A percentile compares a stretch with the other conserved stretches of the same genome.
Conservation (phyloP, 2,329 filamentous ascomycete species). For the Cordyceps militaris region DNA sequence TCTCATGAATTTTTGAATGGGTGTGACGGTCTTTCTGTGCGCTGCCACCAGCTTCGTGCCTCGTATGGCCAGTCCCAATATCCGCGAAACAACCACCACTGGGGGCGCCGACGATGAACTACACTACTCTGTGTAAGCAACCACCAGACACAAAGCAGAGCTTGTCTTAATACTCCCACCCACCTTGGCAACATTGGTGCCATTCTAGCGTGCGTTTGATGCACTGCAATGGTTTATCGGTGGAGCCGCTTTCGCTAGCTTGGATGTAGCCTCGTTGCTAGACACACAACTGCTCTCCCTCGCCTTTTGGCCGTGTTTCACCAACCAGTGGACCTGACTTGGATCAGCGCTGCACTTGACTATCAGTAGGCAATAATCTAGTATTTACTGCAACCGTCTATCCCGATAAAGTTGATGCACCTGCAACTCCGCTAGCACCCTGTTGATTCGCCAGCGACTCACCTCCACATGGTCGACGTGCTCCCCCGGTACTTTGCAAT, state of each 20-base stretch:
- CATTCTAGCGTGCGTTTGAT: not conserved
- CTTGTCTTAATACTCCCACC: not conserved
- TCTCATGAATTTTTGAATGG: not conserved
- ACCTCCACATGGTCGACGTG: not conserved
- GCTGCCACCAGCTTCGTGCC: not conserved
- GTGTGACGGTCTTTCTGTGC: not conserved
- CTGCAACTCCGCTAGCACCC: not conserved
- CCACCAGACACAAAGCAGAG: not conserved
- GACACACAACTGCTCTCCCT: not conserved
- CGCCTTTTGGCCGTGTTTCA: not conserved
- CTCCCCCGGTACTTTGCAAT: not conserved
- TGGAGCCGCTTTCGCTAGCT: not conserved
- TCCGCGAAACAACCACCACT: not conserved
- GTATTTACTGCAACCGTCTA: constrained; percentile 1
- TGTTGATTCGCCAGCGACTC: not conserved
- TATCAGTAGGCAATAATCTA: not conserved
- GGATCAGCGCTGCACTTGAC: constrained; percentile 7
- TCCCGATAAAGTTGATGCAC: constrained; percentile 10
- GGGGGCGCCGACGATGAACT: not conserved
- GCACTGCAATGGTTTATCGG: not conserved
- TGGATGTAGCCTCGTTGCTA: constrained; percentile 1
- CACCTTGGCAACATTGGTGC: not conserved
- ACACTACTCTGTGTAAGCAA: not conserved
- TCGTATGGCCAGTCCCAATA: not conserved
- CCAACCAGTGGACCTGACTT: not conserved